These are phyloP conservation scores for Lycium barbarum DNA, from an alignment of 257 asterid genomes.

Conservation along the genomic window DNA sequence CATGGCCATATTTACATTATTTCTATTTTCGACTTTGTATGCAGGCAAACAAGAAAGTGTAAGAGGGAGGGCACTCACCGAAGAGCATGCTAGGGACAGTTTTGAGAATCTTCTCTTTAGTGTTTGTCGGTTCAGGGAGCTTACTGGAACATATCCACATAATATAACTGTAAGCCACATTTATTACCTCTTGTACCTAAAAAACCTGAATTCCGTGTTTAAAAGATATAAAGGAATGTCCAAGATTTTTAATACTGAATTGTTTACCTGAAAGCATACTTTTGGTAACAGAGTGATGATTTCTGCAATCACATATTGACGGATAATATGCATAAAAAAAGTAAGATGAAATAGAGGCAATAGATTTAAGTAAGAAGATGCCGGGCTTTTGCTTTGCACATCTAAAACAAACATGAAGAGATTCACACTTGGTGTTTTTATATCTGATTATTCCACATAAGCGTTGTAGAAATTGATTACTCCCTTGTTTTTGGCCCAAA, in stretches of 20 bases:
- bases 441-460: neutral
- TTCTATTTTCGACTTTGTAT: conserved; percentile 27
- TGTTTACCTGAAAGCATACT: neutral
- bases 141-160: conserved; percentile 83
- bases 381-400: neutral
- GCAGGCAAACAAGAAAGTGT: conserved; percentile 71
- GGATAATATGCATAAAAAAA: neutral
- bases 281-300: neutral
- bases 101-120: conserved; percentile 60
- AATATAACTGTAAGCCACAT: conserved; percentile 80
- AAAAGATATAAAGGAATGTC: neutral
- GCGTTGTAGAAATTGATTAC: conserved; percentile 20
- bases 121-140: conserved; percentile 93
- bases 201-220: neutral
- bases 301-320: neutral
- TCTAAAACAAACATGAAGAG: neutral
- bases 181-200: conserved; percentile 27
- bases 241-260: neutral
- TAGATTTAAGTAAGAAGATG: neutral
- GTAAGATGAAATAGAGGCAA: neutral
- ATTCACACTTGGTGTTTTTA: neutral
- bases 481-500: neutral
- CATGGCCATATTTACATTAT: neutral
- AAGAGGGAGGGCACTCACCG: conserved; percentile 83
- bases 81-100: conserved; percentile 48